Conservation (phyloP, 306 rosid genomes). For the Biancaea sappan region DNA sequence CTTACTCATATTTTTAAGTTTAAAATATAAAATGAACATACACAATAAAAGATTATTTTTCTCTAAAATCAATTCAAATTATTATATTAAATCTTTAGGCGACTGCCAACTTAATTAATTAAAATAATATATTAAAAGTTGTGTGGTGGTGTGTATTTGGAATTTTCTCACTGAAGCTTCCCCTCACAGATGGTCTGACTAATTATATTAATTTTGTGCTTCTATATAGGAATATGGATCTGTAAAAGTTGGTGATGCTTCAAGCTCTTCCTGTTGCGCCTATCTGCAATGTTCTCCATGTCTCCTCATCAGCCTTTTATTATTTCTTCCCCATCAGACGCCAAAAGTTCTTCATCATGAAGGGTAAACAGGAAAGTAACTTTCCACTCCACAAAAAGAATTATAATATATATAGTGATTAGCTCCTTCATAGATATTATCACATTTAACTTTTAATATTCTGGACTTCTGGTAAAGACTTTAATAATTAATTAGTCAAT, state of each 20-base stretch:
- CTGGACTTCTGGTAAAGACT: too few relatives aligned
- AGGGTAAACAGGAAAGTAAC: neutral
- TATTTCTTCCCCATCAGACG: slow-evolving; percentile 20
- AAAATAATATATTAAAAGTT: slow-evolving; percentile 8
- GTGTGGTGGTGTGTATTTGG: slow-evolving; percentile 40
- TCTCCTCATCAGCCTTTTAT: neutral
- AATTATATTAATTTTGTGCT: slow-evolving; percentile 7
- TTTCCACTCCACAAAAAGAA: neutral
- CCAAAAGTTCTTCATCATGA: neutral
- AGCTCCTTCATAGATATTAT: too few relatives aligned
- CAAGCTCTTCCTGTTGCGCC: slow-evolving; percentile 16
- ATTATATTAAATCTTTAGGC: neutral
- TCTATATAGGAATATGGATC: slow-evolving; percentile 29
- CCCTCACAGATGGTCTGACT: neutral
- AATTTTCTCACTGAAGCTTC: slow-evolving; percentile 7
- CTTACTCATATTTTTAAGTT: neutral
- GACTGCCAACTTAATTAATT: neutral
- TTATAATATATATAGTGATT: too few relatives aligned
- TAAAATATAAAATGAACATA: neutral
- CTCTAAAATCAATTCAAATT: neutral
- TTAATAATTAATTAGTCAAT: too few relatives aligned
- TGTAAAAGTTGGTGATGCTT: slow-evolving; percentile 32
- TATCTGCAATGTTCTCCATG: slow-evolving; percentile 18
- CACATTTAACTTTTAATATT: too few relatives aligned
- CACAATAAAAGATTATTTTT: neutral